Percentiles rank a stretch among this genome's conserved stretches.
phyloP scores from a whole-genome alignment of 257 asterid genomes.

The Capsicum baccatum region DNA sequence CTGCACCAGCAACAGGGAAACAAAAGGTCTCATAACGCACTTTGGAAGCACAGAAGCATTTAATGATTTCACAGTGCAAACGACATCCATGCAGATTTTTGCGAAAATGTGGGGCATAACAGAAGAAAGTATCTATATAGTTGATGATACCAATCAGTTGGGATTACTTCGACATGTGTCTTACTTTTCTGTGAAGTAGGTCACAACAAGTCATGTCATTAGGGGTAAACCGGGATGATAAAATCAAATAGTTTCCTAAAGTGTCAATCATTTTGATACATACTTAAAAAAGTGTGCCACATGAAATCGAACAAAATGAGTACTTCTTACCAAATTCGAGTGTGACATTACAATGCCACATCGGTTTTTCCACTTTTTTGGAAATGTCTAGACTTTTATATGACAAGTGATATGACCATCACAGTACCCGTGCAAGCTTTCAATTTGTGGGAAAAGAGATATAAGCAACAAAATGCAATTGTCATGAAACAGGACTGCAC shows the following conservation, averaged over 20 bases:
- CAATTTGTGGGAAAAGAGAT: slow-evolving; percentile 6
- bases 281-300: slow-evolving; percentile 11
- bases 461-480: background rate
- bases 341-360: background rate
- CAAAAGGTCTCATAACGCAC: background rate
- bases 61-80: background rate
- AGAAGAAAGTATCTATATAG: background rate
- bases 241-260: slow-evolving; percentile 1
- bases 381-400: slow-evolving; percentile 14
- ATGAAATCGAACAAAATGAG: background rate
- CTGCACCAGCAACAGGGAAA: slow-evolving; percentile 51
- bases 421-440: background rate
- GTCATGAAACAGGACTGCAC: background rate
- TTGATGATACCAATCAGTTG: background rate
- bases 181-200: background rate
- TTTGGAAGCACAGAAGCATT: background rate
- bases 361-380: background rate
- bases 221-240: background rate
- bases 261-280: background rate
- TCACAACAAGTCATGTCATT: background rate
- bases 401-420: background rate
- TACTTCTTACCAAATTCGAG: background rate
- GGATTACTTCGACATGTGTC: background rate
- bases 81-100: background rate
- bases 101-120: background rate